These are phyloP conservation scores for Trametes meyenii DNA, from an alignment of 768 basidiomycete genomes.

Conservation along the genomic window DNA sequence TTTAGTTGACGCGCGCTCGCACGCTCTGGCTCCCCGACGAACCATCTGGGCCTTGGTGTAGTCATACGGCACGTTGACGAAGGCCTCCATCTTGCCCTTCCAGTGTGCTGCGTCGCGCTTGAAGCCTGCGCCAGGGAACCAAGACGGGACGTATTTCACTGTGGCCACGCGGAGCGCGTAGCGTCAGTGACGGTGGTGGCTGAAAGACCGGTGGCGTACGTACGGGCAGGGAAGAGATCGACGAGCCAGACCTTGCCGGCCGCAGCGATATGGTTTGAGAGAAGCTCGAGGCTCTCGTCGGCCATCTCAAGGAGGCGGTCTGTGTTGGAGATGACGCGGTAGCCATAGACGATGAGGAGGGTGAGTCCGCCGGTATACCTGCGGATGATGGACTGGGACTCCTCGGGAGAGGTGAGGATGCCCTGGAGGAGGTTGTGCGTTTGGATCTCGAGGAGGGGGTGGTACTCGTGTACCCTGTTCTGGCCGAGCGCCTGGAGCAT, in stretches of 20 bases:
- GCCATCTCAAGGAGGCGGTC: constrained; percentile 25
- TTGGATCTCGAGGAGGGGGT: constrained; percentile 57
- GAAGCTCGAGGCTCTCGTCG: constrained; percentile 24
- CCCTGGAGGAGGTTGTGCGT: constrained; percentile 60
- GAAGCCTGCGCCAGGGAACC: constrained; percentile 35
- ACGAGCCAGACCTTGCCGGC: constrained; percentile 27
- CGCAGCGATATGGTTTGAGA: constrained; percentile 24
- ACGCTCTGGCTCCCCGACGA: background rate
- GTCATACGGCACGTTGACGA: constrained; percentile 20
- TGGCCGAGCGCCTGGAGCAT: constrained; percentile 65
- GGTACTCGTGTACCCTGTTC: constrained; percentile 55
- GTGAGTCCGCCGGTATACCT: constrained; percentile 25
- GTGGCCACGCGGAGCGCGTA: background rate
- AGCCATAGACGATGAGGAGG: constrained; percentile 27
- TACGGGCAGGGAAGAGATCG: constrained; percentile 25
- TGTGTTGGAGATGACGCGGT: constrained; percentile 23
- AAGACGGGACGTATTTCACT: constrained; percentile 33
- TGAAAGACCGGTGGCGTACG: background rate
- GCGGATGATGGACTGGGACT: constrained; percentile 35
- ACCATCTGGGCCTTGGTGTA: constrained; percentile 24
- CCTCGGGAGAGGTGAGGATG: constrained; percentile 47
- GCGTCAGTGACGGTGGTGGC: background rate
- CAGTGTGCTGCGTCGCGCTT: constrained; percentile 25
- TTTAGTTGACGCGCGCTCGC: background rate
- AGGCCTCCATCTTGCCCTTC: constrained; percentile 24